phyloP scores from a whole-genome alignment of 2,329 filamentous ascomycete species.

The Monosporascus sp. region DNA sequence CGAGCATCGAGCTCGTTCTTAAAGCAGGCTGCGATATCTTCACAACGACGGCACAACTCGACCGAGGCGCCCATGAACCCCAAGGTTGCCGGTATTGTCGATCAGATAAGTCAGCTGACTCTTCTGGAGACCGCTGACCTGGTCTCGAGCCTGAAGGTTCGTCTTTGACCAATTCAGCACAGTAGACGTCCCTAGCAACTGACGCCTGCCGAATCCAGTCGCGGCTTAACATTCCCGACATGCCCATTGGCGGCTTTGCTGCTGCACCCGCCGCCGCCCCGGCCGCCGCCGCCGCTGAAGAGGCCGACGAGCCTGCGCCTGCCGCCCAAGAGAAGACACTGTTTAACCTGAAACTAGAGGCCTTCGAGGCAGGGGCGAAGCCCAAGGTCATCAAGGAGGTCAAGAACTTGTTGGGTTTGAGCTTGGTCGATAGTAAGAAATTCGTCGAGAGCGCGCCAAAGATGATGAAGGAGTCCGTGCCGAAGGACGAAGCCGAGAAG shows the following conservation, averaged over 20 bases:
- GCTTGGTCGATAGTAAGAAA: conserved; percentile 99
- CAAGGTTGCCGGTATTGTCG: conserved; percentile 91
- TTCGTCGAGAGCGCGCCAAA: conserved; percentile 98
- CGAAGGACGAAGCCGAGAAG: conserved; percentile 99
- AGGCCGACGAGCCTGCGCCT: conserved; percentile 83
- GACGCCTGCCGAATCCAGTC: conserved; percentile 47
- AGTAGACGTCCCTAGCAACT: conserved; percentile 7
- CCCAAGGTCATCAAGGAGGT: conserved; percentile 99
- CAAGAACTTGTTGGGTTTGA: conserved; percentile 91
- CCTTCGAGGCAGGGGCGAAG: conserved; percentile 83
- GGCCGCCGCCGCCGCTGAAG: conserved; percentile 63
- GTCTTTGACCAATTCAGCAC: conserved; percentile 3
- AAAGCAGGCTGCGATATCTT: conserved; percentile 39
- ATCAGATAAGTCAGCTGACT: conserved; percentile 98
- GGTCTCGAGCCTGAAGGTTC: conserved; percentile 90
- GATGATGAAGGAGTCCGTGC: conserved; percentile 97
- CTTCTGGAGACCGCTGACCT: conserved; percentile 95
- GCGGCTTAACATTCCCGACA: conserved; percentile 94
- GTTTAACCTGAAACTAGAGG: conserved; percentile 91
- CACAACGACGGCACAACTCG: conserved; percentile 76
- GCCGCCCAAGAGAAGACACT: conserved; percentile 92
- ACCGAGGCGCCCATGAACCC: conserved; percentile 74
- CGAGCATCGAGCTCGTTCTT: conserved; percentile 40
- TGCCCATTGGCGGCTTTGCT: conserved; percentile 88
- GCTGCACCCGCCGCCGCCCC: conserved; percentile 58